Evolutionary conservation across 2,329 filamentous ascomycete genomes (phyloP).

Genomic region (Chaetoscypha palmicola): DNA sequence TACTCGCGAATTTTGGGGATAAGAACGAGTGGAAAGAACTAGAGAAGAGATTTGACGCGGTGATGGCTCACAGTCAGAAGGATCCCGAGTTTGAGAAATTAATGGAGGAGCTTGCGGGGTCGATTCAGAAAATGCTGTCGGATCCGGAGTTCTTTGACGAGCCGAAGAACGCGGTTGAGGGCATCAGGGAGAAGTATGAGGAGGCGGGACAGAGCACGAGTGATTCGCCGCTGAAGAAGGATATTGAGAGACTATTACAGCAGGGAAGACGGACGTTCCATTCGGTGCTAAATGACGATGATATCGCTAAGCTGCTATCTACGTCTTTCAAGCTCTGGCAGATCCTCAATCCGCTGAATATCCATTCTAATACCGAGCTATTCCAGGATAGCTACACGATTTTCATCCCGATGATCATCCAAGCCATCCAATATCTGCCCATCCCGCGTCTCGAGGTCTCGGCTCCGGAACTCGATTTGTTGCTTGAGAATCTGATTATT

Average conservation of each 20-base stretch:
- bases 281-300: slow-evolving; percentile 63
- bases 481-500: slow-evolving; percentile 85
- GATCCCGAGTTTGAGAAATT: slow-evolving; percentile 79
- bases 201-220: slow-evolving; percentile 50
- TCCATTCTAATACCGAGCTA: slow-evolving; percentile 62
- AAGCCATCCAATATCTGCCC: slow-evolving; percentile 77
- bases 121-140: slow-evolving; percentile 73
- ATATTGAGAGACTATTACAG: slow-evolving; percentile 64
- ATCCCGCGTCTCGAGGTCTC: slow-evolving; percentile 87
- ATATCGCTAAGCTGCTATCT: slow-evolving; percentile 61
- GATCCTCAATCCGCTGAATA: slow-evolving; percentile 60
- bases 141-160: slow-evolving; percentile 82
- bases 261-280: slow-evolving; percentile 62
- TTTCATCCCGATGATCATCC: slow-evolving; percentile 70
- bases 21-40: slow-evolving; percentile 67
- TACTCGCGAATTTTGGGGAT: slow-evolving; percentile 75
- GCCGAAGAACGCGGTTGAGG: slow-evolving; percentile 45
- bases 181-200: slow-evolving; percentile 47
- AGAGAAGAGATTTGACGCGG: slow-evolving; percentile 58
- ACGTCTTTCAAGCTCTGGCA: slow-evolving; percentile 61
- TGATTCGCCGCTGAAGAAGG: slow-evolving; percentile 61
- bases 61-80: slow-evolving; percentile 66
- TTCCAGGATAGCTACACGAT: slow-evolving; percentile 70
- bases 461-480: slow-evolving; percentile 72
- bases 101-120: slow-evolving; percentile 63